These are phyloP conservation scores for Aureobasidium sp. DNA, from an alignment of 2,329 filamentous ascomycete genomes.

Conservation along the genomic window DNA sequence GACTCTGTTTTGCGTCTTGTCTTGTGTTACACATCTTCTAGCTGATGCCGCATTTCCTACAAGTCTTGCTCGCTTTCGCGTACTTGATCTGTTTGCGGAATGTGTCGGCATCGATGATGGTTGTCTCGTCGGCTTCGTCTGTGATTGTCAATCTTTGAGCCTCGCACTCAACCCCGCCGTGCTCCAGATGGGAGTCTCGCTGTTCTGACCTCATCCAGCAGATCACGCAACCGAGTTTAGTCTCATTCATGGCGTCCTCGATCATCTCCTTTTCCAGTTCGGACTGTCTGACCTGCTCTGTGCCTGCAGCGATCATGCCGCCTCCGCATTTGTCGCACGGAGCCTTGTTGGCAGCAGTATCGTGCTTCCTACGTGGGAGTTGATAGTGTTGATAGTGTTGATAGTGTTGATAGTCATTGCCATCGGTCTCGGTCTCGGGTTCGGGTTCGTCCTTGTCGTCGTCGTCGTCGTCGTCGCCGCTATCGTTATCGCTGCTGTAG, in stretches of 20 bases:
- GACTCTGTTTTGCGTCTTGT: neutral
- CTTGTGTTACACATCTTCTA: neutral
- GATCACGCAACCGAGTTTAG: neutral
- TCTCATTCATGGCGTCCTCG: neutral
- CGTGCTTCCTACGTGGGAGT: too few relatives aligned
- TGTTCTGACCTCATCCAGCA: constrained; percentile 10
- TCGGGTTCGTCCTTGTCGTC: too few relatives aligned
- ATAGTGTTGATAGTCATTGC: neutral
- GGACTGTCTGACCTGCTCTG: constrained; percentile 1
- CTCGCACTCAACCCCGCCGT: neutral
- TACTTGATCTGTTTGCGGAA: neutral
- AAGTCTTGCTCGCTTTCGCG: neutral
- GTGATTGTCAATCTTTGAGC: neutral
- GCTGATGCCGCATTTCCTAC: neutral
- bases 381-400: too few relatives aligned
- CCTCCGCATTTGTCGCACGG: constrained; percentile 17
- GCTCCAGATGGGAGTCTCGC: neutral
- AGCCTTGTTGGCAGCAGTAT: neutral
- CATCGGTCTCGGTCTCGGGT: neutral
- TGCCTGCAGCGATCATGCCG: neutral
- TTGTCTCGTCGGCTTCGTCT: neutral
- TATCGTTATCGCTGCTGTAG: neutral
- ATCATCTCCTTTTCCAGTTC: neutral
- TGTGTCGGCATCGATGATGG: neutral
- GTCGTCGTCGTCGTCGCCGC: neutral